These are phyloP conservation scores for Cephalotrichum gorgonifer DNA, from an alignment of 2,329 filamentous ascomycete species.

Conservation along the genomic window DNA sequence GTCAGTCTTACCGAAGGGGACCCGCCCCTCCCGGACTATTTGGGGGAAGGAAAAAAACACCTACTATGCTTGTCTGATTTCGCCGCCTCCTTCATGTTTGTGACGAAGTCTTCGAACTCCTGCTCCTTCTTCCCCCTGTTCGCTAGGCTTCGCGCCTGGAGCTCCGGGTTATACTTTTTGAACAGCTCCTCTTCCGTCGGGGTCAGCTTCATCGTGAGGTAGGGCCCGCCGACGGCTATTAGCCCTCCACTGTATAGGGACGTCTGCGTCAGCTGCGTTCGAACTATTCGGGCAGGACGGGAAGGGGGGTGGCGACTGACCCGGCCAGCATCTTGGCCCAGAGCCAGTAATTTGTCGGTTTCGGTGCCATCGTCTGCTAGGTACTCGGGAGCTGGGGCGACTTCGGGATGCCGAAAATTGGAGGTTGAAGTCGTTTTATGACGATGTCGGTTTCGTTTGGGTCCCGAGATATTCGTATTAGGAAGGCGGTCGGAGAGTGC, in stretches of 20 bases:
- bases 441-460: neutral
- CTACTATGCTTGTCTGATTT: conserved; percentile 87
- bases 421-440: neutral
- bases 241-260: conserved; percentile 50
- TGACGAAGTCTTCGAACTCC: conserved; percentile 85
- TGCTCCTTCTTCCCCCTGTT: conserved; percentile 63
- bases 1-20: no score
- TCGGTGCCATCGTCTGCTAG: conserved; percentile 5
- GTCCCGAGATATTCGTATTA: neutral
- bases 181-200: conserved; percentile 90
- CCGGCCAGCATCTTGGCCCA: conserved; percentile 61
- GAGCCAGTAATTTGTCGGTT: conserved; percentile 30
- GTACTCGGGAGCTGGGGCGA: neutral
- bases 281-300: neutral
- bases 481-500: neutral
- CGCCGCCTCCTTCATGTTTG: conserved; percentile 73
- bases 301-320: conserved; percentile 36
- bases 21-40: neutral
- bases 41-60: conserved; percentile 18
- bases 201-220: conserved; percentile 66
- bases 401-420: neutral
- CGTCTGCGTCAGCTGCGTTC: neutral
- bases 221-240: conserved; percentile 75
- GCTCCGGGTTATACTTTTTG: conserved; percentile 83
- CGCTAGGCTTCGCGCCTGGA: conserved; percentile 83